Conservation (phyloP, 78 protist genomes). For the Cavenderia fasciculata region DNA sequence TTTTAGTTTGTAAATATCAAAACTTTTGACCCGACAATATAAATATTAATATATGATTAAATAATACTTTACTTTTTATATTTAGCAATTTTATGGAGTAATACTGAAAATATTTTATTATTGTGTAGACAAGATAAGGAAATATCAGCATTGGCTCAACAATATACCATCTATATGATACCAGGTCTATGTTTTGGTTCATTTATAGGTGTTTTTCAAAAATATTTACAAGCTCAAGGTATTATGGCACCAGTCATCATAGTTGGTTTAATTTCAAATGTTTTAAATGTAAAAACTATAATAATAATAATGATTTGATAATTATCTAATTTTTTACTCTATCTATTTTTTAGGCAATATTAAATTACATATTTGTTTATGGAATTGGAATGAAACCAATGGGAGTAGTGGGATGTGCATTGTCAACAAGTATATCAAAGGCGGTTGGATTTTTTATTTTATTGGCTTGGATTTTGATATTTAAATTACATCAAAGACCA, state of each 20-base stretch:
- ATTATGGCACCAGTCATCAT: constrained; percentile 57
- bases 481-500: constrained; percentile 4
- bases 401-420: constrained; percentile 50
- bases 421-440: constrained; percentile 47
- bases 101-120: constrained; percentile 32
- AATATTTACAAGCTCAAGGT: constrained; percentile 66
- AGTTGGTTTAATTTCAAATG: constrained; percentile 49
- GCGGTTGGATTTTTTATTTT: not conserved
- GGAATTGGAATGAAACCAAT: constrained; percentile 27
- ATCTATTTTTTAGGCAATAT: constrained; percentile 24
- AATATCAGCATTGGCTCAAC: constrained; percentile 16
- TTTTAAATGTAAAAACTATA: too few species aligned
- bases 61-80: too few species aligned
- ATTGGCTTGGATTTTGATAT: not conserved
- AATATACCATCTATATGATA: constrained; percentile 16
- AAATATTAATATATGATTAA: too few species aligned
- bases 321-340: too few species aligned
- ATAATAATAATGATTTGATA: too few species aligned
- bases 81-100: constrained; percentile 25
- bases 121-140: constrained; percentile 25
- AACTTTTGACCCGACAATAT: too few species aligned
- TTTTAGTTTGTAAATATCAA: too few species aligned
- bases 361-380: constrained; percentile 28
- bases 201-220: constrained; percentile 16
- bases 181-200: constrained; percentile 62